These are phyloP conservation scores for Cicer bijugum DNA, from an alignment of 306 rosid genomes.

Conservation along the genomic window DNA sequence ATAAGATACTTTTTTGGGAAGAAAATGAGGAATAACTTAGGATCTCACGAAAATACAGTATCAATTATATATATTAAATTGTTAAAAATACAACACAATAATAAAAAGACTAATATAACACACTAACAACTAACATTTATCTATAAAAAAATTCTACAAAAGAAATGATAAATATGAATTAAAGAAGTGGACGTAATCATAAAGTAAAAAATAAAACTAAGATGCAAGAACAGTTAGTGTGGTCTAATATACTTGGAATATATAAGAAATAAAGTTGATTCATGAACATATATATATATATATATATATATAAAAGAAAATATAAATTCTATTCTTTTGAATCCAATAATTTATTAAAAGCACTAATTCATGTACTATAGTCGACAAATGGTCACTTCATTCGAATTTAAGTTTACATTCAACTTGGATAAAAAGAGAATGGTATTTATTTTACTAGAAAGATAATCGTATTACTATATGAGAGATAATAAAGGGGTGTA, in stretches of 20 bases:
- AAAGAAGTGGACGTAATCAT: conserved; percentile 12
- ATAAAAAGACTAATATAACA: no score
- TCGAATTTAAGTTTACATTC: conserved; percentile 52
- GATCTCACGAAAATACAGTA: no score
- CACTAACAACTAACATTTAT: no score
- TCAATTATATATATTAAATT: no score
- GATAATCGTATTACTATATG: not conserved
- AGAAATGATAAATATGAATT: no score
- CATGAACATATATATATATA: conserved; percentile 19
- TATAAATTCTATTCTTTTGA: conserved; percentile 54
- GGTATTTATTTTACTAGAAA: not conserved
- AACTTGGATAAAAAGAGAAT: conserved; percentile 55
- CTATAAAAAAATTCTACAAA: no score
- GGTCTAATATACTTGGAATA: conserved; percentile 41
- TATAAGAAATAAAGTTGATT: conserved; percentile 34
- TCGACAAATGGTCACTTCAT: conserved; percentile 34
- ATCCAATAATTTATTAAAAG: conserved; percentile 50
- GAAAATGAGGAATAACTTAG: no score
- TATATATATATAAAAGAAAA: no score
- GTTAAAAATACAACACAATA: no score
- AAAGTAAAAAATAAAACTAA: not conserved
- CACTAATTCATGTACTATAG: conserved; percentile 45
- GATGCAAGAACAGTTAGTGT: conserved; percentile 28
- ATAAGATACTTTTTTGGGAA: no score
- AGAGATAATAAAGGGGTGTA: conserved; percentile 30